Conservation (phyloP, 441 rosid species). For the Metrosideros polymorpha region DNA sequence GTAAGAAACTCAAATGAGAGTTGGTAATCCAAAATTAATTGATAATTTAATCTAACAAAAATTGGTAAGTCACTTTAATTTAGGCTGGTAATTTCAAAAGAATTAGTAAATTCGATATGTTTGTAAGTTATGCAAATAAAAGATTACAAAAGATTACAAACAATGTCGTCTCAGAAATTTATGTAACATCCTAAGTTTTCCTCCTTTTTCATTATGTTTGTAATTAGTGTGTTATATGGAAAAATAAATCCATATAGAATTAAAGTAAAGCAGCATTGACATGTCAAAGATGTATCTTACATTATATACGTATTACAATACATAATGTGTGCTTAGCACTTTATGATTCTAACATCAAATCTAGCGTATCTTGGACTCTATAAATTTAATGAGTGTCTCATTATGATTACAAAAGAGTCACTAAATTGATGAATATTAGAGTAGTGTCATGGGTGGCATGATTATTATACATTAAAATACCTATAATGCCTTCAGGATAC, state of each 20-base stretch:
- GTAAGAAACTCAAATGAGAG: no score
- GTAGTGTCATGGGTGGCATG: background rate
- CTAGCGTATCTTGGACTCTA: background rate
- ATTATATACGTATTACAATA: background rate
- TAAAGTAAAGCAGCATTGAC: background rate
- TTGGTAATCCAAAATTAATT: no score
- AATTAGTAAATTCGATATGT: no score
- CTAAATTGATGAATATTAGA: background rate
- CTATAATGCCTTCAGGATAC: background rate
- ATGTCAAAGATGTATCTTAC: background rate
- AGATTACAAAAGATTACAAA: no score
- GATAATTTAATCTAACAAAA: no score
- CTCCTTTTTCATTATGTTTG: background rate
- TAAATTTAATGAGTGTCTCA: background rate
- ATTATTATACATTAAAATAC: background rate
- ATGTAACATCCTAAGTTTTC: background rate
- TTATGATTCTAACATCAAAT: background rate
- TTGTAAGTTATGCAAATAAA: no score
- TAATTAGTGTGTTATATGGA: background rate
- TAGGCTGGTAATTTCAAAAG: no score
- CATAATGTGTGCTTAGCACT: background rate
- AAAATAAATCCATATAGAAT: background rate
- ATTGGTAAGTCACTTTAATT: no score
- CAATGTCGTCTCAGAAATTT: no score
- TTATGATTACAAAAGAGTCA: background rate